phyloP scores from a whole-genome alignment of 345 rosid genomes.

The Raphanus raphanistrum region DNA sequence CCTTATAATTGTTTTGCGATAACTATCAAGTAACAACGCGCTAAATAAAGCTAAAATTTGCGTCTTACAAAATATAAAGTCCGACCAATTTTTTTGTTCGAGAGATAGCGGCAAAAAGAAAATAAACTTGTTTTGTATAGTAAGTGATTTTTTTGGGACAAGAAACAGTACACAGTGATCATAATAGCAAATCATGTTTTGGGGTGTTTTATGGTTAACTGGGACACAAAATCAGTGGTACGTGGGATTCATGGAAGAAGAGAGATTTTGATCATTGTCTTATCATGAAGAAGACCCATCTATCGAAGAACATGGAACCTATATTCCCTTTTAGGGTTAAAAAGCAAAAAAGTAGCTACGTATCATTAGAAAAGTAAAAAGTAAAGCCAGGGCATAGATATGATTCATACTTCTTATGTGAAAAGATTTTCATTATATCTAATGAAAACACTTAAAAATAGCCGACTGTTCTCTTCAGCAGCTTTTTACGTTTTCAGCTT shows the following conservation, averaged over 20 bases:
- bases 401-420: constrained; percentile 19
- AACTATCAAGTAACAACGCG: no score
- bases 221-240: constrained; percentile 1
- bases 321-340: constrained; percentile 22
- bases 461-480: constrained; percentile 31
- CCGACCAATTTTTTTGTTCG: background rate
- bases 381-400: constrained; percentile 13
- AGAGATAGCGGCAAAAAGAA: background rate
- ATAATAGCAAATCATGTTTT: background rate
- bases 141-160: background rate
- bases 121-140: background rate
- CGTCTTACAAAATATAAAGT: background rate
- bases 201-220: background rate
- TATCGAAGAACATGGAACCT: constrained; percentile 29
- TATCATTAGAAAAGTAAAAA: constrained; percentile 3
- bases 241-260: constrained; percentile 23
- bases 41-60: background rate
- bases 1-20: background rate
- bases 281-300: constrained; percentile 40
- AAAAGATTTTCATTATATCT: constrained; percentile 11
- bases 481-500: constrained; percentile 30
- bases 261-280: constrained; percentile 39
- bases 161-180: no score
- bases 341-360: constrained; percentile 18
- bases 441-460: constrained; percentile 13